These are phyloP conservation scores for Candida sanyaensis DNA, from an alignment of 1,139 yeast species.

Conservation along the genomic window DNA sequence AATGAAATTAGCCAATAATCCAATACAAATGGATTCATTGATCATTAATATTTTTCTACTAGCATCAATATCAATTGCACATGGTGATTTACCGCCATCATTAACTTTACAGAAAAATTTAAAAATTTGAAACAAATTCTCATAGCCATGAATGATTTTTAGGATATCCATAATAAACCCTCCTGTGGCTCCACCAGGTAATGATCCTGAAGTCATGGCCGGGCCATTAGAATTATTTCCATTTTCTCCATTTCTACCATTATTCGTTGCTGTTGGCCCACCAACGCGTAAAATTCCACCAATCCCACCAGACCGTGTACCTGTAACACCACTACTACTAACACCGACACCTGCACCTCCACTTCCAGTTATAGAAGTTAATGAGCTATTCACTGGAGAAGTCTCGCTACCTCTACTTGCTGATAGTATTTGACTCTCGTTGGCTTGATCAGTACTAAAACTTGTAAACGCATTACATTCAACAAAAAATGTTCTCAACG, in stretches of 20 bases:
- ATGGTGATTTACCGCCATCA: conserved; percentile 7
- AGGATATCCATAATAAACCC: conserved; percentile 41
- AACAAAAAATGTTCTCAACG: conserved; percentile 70
- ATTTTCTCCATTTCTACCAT: neutral
- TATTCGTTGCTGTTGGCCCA: neutral
- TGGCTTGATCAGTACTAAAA: conserved; percentile 16
- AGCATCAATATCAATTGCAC: neutral
- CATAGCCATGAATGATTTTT: conserved; percentile 49
- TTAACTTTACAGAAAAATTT: conserved; percentile 13
- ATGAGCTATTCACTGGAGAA: neutral
- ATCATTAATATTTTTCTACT: conserved; percentile 29
- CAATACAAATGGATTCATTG: conserved; percentile 61
- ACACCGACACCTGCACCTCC: too few species aligned
- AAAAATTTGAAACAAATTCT: conserved; percentile 19
- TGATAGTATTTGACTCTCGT: neutral
- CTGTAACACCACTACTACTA: neutral
- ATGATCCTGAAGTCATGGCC: neutral
- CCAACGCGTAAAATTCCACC: neutral
- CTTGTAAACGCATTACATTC: conserved; percentile 38
- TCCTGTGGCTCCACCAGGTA: conserved; percentile 14
- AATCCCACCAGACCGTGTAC: neutral
- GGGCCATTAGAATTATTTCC: neutral
- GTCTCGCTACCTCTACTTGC: neutral
- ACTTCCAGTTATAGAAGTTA: neutral
- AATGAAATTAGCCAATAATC: conserved; percentile 73